A percentile compares a stretch with the other conserved stretches of the same genome.
Evolutionary conservation across 345 rosid genomes (phyloP).

Genomic region (Durio zibethinus): DNA sequence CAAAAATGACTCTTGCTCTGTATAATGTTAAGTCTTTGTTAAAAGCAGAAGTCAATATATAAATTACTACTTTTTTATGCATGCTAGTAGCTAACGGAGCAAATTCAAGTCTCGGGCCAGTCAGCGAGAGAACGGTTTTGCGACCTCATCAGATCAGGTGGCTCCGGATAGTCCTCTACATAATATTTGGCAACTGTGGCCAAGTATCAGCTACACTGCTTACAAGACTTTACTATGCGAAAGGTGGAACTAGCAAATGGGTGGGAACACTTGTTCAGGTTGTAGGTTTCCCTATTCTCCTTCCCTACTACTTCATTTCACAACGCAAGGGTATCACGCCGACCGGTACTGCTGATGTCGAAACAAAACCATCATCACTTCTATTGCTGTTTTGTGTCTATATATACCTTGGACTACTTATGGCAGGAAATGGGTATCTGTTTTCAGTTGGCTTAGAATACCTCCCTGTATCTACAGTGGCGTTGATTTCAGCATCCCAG

Average conservation of each 20-base stretch:
- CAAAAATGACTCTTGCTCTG: no score
- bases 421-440: slow-evolving; percentile 21
- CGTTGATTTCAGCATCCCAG: slow-evolving; percentile 45
- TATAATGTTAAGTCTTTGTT: not conserved
- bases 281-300: slow-evolving; percentile 48
- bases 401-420: slow-evolving; percentile 30
- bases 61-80: not conserved
- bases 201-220: slow-evolving; percentile 37
- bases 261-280: slow-evolving; percentile 40
- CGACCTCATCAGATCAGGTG: not conserved
- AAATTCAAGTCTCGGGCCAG: not conserved
- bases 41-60: not conserved
- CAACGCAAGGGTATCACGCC: not conserved
- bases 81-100: not conserved
- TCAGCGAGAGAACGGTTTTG: no score
- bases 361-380: not conserved
- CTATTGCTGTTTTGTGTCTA: slow-evolving; percentile 16
- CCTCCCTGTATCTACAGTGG: slow-evolving; percentile 45
- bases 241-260: slow-evolving; percentile 54
- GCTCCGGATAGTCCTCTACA: slow-evolving; percentile 10
- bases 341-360: no score
- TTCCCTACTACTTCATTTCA: slow-evolving; percentile 41
- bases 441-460: slow-evolving; percentile 30
- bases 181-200: slow-evolving; percentile 33
- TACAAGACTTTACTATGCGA: slow-evolving; percentile 41